These are phyloP conservation scores for Mycothermus thermophilus DNA, from an alignment of 495 filamentous ascomycete species.

Conservation along the genomic window DNA sequence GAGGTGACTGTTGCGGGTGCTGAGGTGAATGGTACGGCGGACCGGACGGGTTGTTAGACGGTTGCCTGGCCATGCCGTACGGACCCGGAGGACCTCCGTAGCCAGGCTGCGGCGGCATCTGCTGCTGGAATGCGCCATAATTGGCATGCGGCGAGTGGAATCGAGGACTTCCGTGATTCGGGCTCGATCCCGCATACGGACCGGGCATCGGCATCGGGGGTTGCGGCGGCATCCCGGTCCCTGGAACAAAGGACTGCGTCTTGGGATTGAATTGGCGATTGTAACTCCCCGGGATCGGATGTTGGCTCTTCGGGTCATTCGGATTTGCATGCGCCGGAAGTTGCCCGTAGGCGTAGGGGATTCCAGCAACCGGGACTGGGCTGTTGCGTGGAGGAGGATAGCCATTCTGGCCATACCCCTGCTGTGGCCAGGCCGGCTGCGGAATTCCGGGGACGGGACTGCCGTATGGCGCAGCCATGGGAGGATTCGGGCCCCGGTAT, in stretches of 20 bases:
- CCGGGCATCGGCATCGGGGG: conserved; percentile 16
- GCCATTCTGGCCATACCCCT: conserved; percentile 18
- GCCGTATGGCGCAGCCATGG: conserved; percentile 27
- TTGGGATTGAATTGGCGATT: conserved; percentile 85
- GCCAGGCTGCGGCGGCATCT: conserved; percentile 24
- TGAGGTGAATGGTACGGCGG: conserved; percentile 28
- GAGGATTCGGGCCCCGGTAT: conserved; percentile 23
- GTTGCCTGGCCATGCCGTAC: conserved; percentile 40
- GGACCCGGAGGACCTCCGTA: conserved; percentile 19
- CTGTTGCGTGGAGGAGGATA: conserved; percentile 14
- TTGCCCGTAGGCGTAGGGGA: conserved; percentile 63
- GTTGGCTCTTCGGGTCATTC: conserved; percentile 49
- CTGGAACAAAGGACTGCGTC: conserved; percentile 76
- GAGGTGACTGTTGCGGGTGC: conserved; percentile 5
- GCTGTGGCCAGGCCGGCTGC: conserved; percentile 21
- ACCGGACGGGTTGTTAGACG: conserved; percentile 41
- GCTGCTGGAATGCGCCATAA: conserved; percentile 29
- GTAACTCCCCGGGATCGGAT: conserved; percentile 71
- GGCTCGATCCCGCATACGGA: conserved; percentile 21
- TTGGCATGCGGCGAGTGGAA: conserved; percentile 29
- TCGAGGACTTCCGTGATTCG: conserved; percentile 34
- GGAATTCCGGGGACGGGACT: conserved; percentile 28
- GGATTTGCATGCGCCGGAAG: conserved; percentile 57
- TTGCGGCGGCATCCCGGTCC: conserved; percentile 33
- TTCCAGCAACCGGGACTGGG: conserved; percentile 25